Evolutionary conservation across 805 yeast genomes (phyloP).

Genomic region (Brettanomyces bruxellensis): DNA sequence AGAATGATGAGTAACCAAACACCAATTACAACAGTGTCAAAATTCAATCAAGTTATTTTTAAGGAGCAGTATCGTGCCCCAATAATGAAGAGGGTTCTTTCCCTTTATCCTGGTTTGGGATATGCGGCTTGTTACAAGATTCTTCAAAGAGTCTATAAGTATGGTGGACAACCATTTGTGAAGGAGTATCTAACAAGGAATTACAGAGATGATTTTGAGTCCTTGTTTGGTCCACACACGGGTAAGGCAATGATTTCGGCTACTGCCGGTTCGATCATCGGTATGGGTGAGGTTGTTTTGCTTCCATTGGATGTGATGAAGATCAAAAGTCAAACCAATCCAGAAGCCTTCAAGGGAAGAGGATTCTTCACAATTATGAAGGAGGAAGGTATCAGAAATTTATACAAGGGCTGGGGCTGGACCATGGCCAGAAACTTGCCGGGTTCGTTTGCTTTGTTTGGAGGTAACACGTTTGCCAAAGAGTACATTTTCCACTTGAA

Average conservation of each 20-base stretch:
- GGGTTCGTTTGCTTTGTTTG: constrained; percentile 94
- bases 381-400: constrained; percentile 81
- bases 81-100: constrained; percentile 58
- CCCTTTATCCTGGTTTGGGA: constrained; percentile 95
- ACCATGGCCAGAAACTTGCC: constrained; percentile 99
- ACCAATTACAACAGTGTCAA: constrained; percentile 49
- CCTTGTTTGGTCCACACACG: constrained; percentile 79
- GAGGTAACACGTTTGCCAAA: constrained; percentile 98
- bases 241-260: constrained; percentile 98
- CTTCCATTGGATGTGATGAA: constrained; percentile 94
- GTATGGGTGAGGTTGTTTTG: constrained; percentile 94
- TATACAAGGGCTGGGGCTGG: constrained; percentile 99
- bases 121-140: constrained; percentile 97
- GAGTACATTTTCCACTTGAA: constrained; percentile 82
- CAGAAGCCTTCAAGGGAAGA: constrained; percentile 98
- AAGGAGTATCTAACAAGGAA: constrained; percentile 81
- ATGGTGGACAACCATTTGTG: constrained; percentile 99
- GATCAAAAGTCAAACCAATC: constrained; percentile 98
- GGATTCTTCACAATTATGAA: constrained; percentile 78
- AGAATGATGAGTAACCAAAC: constrained; percentile 83
- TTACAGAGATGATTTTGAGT: constrained; percentile 62
- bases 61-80: constrained; percentile 70
- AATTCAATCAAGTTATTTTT: constrained; percentile 82
- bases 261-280: constrained; percentile 93
- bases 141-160: constrained; percentile 94